Base-by-base conservation (phyloP, 2,329 filamentous ascomycete genomes). In the Alternaria brassicicola region DNA sequence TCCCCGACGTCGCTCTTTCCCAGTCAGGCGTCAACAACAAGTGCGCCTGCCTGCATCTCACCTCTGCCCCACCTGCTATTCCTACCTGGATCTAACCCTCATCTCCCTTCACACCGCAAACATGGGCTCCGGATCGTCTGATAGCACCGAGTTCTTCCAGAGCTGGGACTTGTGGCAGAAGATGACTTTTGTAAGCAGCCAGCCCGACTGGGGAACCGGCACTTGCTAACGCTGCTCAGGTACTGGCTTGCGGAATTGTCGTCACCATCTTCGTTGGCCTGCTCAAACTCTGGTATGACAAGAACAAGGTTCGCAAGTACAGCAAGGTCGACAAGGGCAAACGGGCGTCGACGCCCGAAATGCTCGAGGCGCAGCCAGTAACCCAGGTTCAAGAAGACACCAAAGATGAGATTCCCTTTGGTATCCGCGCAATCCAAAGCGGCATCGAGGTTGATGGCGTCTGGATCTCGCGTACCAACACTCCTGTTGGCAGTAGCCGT, bases 371-470 rank as follows among this genome's bases (percentile, higher is more conserved):
- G 64, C 88, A 89, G 70, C 23, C 83, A 83, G 62, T 76, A 82
- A 86, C 66, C 21, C 68, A 81, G 87, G 54, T 53, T 4, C 61
- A 52, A 43, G 58, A 84, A 77, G 66, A 87, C 80, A 61, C 86
- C 82, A 69, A 81, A 46, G 81, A 86, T 49, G 88, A 91, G 9
- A 86, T 96, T 33, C 93, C 92, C 0, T 97, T 97, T 70, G 93
- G 94, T 19, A 86, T 95, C 52, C 88, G 90, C 66, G 93, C 93
- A 6, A 86, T 97, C 45, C 89, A 97, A 74, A 90, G 86, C 66
- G 93, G 93, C 6, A 82, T 96, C 41, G 86, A 94, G 72, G 86
- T 96, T 7, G 91, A 96, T 63, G 93, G 92, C 4, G 93, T 97
- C 49, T 84, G 80, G 80, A 80, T 82, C 35, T 83, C 81, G 15